These are phyloP conservation scores for Trapa bicornis DNA, from an alignment of 345 rosid species.

Conservation along the genomic window DNA sequence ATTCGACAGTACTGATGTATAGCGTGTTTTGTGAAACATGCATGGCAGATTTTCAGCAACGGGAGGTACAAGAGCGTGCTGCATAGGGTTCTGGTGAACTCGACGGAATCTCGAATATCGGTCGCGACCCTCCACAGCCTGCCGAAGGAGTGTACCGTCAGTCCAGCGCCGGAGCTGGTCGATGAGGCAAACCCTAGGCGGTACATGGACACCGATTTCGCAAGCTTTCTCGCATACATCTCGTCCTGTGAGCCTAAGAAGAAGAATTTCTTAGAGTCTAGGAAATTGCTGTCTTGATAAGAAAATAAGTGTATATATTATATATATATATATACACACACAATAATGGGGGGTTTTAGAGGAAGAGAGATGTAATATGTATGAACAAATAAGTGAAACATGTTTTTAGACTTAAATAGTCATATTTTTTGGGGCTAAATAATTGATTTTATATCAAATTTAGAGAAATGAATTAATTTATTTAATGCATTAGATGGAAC, in stretches of 20 bases:
- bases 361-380: too few relatives aligned
- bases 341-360: too few relatives aligned
- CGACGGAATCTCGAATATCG: constrained; percentile 42
- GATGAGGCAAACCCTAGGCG: constrained; percentile 36
- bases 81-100: constrained; percentile 63
- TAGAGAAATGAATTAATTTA: too few relatives aligned
- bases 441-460: too few relatives aligned
- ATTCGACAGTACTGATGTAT: too few relatives aligned
- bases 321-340: not conserved
- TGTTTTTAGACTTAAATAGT: too few relatives aligned
- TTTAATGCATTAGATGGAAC: too few relatives aligned
- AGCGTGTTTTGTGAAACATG: too few relatives aligned
- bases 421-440: too few relatives aligned
- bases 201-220: constrained; percentile 54
- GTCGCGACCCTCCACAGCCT: constrained; percentile 71
- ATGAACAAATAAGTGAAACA: too few relatives aligned
- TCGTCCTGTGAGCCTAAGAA: constrained; percentile 59
- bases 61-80: constrained; percentile 83
- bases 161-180: constrained; percentile 40
- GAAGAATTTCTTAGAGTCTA: constrained; percentile 67
- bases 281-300: constrained; percentile 23
- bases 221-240: constrained; percentile 53
- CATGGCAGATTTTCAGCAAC: constrained; percentile 62
- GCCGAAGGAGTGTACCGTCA: constrained; percentile 25
- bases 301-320: not conserved